Evolutionary conservation across 2,329 filamentous ascomycete genomes (phyloP), one percentile per base, ranked within the genome.

Genomic region (Talaromyces sp.): DNA sequence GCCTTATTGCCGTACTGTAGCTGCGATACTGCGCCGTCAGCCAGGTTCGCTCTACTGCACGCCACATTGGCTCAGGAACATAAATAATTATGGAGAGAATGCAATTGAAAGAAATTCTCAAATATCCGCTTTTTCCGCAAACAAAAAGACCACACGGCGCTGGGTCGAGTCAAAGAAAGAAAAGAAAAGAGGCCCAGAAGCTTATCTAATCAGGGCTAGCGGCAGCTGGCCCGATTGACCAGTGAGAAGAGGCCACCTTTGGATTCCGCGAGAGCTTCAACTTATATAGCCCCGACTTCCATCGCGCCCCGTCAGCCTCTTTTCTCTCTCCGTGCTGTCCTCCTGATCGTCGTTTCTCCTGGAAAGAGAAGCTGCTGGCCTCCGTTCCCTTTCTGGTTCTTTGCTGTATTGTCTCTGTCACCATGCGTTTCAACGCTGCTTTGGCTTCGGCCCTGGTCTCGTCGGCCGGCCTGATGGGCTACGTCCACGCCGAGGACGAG

Each of bases 371-470:
- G 52, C 52, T 65, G 59, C 49, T 65, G 57, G 54, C 57, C 53
- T 60, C 59, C 17, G 63, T 51, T 64, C 61, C 55, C 59, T 47
- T 53, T 61, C 33, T 55, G 47, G 30, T 58, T 58, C 53, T 60
- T 61, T 55, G 57, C 64, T 55, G 10, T 9, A 25, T 25, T 17
- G 44, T 56, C 66, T 67, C 68, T 55, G 64, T 72, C 83, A 87
- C 73, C 74, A 96, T 96, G 92, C 91, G 89, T 86, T 87, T 96
- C 80, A 89, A 90, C 80, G 82, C 89, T 76, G 86, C 89, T 73
- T 85, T 92, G 71, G 89, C 88, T 68, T 86, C 89, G 68, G 85
- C 84, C 68, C 77, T 86, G 71, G 82, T 89, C 73, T 88, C 84
- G 71, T 84, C 91, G 75, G 89, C 90, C 72, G 86, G 90, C 71